Percentiles rank a stretch among this genome's conserved stretches.
Evolutionary conservation across 495 filamentous ascomycete genomes (phyloP).

Genomic region (Venustampulla echinocandica): DNA sequence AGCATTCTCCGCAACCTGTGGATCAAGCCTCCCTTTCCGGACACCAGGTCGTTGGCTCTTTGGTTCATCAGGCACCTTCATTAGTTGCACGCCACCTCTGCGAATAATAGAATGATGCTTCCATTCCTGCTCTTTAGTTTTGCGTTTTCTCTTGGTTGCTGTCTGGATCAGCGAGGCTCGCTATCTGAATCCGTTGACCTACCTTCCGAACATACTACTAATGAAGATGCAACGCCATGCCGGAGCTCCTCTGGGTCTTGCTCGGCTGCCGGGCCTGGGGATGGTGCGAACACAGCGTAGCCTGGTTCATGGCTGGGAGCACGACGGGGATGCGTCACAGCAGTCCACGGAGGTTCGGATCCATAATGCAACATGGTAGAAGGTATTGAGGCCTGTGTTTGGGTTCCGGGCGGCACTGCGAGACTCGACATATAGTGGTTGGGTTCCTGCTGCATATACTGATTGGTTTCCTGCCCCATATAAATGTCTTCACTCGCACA

Average conservation of each 20-base stretch:
- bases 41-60: background rate
- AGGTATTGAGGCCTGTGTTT: background rate
- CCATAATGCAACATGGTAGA: background rate
- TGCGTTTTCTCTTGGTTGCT: constrained; percentile 1
- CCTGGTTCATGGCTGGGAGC: background rate
- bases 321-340: background rate
- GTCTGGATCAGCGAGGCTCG: background rate
- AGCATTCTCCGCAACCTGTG: constrained; percentile 12
- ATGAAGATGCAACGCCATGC: background rate
- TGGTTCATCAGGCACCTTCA: background rate
- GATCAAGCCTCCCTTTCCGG: constrained; percentile 8
- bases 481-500: background rate
- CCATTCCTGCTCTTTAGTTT: constrained; percentile 2
- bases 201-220: background rate
- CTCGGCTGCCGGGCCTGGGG: constrained; percentile 3
- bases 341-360: constrained; percentile 6
- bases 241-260: background rate
- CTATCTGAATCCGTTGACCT: no score
- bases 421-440: background rate
- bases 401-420: background rate
- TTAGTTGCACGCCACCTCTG: constrained; percentile 1
- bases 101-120: constrained; percentile 1
- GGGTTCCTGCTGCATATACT: background rate
- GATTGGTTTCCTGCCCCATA: background rate
- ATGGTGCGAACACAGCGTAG: constrained; percentile 5